Conservation (phyloP, 2,329 filamentous ascomycete genomes). For the Sclerotinia glacialis region DNA sequence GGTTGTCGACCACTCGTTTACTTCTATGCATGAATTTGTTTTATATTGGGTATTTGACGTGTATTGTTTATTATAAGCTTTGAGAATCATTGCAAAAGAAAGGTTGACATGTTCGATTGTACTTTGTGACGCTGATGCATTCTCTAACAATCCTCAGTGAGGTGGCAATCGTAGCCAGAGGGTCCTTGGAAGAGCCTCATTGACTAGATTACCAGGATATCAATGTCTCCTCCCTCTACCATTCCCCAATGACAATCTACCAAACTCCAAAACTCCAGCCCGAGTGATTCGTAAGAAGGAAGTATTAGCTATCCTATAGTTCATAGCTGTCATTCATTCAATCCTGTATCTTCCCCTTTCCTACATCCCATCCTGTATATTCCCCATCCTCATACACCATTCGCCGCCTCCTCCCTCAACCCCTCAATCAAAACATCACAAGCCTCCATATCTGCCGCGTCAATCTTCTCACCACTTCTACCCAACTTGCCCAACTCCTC, state of each 20-base stretch:
- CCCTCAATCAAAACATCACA: slow-evolving; percentile 72
- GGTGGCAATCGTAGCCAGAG: not conserved
- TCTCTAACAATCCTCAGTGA: not conserved
- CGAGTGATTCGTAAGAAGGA: not conserved
- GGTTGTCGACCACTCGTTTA: not conserved
- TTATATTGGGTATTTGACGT: slow-evolving; percentile 14
- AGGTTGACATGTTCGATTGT: not conserved
- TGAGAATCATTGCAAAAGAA: not conserved
- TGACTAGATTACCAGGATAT: not conserved
- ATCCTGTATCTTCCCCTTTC: not conserved
- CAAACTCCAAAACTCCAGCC: slow-evolving; percentile 20
- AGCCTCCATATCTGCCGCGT: slow-evolving; percentile 83
- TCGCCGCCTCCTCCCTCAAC: slow-evolving; percentile 53
- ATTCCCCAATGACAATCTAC: slow-evolving; percentile 3
- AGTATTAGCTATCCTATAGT: not conserved
- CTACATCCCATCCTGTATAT: not conserved
- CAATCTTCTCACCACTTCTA: slow-evolving; percentile 55
- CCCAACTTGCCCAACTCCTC: slow-evolving; percentile 56
- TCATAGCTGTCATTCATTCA: not conserved
- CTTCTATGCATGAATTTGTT: slow-evolving; percentile 8
- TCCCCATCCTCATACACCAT: slow-evolving; percentile 5
- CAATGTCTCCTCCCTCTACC: not conserved
- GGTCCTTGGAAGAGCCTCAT: not conserved
- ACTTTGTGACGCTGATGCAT: not conserved
- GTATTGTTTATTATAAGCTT: slow-evolving; percentile 6